A percentile compares a stretch with the other conserved stretches of the same genome.
Evolutionary conservation across 176 grass and related monocot species (phyloP).

Genomic region (Phragmites australis): DNA sequence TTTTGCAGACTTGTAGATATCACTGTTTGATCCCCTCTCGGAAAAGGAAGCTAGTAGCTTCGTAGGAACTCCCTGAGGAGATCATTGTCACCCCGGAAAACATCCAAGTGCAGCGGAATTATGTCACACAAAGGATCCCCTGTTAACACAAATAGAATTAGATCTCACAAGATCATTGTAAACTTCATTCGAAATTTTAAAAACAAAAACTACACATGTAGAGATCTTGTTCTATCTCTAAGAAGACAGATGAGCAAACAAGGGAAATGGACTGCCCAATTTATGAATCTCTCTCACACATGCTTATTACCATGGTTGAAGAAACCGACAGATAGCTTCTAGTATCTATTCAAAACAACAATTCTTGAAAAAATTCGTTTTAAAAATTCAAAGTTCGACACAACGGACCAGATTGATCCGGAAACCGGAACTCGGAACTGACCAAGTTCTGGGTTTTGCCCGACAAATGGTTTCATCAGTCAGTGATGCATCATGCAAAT

Average conservation of each 20-base stretch:
- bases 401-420: neutral
- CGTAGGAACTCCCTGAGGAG: constrained; percentile 72
- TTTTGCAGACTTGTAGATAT: constrained; percentile 36
- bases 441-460: neutral
- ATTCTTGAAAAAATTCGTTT: neutral
- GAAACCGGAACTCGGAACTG: neutral
- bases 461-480: neutral
- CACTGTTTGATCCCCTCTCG: constrained; percentile 41
- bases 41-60: constrained; percentile 78
- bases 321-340: neutral
- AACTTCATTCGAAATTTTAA: neutral
- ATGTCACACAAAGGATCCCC: constrained; percentile 89
- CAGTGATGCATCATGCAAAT: neutral
- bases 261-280: neutral
- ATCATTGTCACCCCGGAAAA: constrained; percentile 71
- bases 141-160: constrained; percentile 37
- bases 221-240: neutral
- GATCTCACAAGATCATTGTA: neutral
- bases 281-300: neutral
- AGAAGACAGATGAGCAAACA: neutral
- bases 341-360: neutral
- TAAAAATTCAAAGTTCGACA: neutral
- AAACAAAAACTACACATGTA: neutral
- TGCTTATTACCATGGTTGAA: neutral
- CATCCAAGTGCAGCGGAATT: constrained; percentile 91